Evolutionary conservation across 2,329 filamentous ascomycete species (phyloP), one percentile per base, ranked within the genome.

Genomic region (Huntiella moniliformis): DNA sequence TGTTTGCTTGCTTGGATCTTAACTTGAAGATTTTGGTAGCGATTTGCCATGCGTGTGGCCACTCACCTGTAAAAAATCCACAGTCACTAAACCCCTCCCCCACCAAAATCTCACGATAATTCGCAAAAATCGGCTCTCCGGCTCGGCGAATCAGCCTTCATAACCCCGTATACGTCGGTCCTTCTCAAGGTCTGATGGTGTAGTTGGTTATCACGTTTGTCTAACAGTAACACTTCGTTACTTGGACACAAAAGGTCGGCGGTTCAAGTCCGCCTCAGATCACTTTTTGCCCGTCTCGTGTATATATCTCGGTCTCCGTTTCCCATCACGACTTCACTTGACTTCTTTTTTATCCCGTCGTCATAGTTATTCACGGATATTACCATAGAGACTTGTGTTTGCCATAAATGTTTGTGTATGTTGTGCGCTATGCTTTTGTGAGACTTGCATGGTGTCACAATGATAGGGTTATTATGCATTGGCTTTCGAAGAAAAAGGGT

Each of bases 151-250:
- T 17, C 15, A 28, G 22, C 22, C 12, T n/a, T 12, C 0, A 5
- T 34, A 35, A 35, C 2, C 1, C 31, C 4, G 0, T 0, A 0
- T 13, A 3, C 22, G 22, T 28, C 22, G 10, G 22, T 13, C 6
- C 7, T 28, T 6, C 5, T 13, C 12, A 6, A 42, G 45, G 32
- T 37, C 32, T 40, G 45, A 42, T 47, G 34, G 39, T 47, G 38
- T 43, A 43, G 39, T 43, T 47, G 45, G 45, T 47, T 38, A 47
- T 47, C 45, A 47, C 45, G 45, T 47, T 47, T 43, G 45, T 38
- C 45, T 47, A 47, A 47, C 45, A 47, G 7, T 47, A 40, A 47
- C 22, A 28, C 41, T 34, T n/a, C 12, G 28, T 38, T 42, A 39
- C 5, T 17, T 43, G 39, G 39, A 43, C 39, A 47, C 39, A 43